A percentile compares a stretch with the other conserved stretches of the same genome.
phyloP scores from a whole-genome alignment of 257 asterid species.

The Fraxinus quadrangulata region DNA sequence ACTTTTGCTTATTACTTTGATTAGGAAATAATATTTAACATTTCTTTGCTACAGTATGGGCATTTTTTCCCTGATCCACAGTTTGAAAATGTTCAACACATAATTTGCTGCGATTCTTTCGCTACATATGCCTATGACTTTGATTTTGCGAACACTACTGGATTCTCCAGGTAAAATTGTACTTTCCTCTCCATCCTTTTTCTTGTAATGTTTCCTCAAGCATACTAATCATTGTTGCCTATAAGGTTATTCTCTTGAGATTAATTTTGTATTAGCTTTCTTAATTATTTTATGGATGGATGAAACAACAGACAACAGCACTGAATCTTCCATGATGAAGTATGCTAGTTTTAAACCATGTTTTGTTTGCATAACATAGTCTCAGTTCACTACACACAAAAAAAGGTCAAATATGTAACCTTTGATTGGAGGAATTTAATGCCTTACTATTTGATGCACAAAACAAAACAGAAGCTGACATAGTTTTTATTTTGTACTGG shows the following conservation, averaged over 20 bases:
- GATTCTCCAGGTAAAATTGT: slow-evolving; percentile 76
- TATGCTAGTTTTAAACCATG: background rate
- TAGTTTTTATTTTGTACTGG: background rate
- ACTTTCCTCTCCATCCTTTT: slow-evolving; percentile 18
- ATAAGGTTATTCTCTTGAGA: slow-evolving; percentile 18
- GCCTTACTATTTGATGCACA: background rate
- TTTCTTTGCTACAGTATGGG: slow-evolving; percentile 75
- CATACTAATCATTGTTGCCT: slow-evolving; percentile 15
- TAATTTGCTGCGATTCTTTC: slow-evolving; percentile 92
- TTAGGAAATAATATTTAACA: slow-evolving; percentile 32
- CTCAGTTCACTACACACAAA: background rate
- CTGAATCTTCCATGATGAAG: slow-evolving; percentile 8
- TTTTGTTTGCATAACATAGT: background rate
- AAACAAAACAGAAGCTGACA: background rate
- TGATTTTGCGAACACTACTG: slow-evolving; percentile 68
- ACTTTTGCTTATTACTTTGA: slow-evolving; percentile 12
- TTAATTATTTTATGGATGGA: background rate
- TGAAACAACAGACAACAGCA: slow-evolving; percentile 7
- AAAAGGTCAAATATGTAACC: background rate
- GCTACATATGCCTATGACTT: slow-evolving; percentile 98
- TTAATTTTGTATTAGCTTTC: slow-evolving; percentile 2
- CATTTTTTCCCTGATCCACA: slow-evolving; percentile 99
- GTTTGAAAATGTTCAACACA: slow-evolving; percentile 94
- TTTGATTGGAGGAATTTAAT: background rate
- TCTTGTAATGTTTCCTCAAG: slow-evolving; percentile 23